Conservation (phyloP, 371 early-diverging fungal species). For the Rhizomucor miehei region DNA sequence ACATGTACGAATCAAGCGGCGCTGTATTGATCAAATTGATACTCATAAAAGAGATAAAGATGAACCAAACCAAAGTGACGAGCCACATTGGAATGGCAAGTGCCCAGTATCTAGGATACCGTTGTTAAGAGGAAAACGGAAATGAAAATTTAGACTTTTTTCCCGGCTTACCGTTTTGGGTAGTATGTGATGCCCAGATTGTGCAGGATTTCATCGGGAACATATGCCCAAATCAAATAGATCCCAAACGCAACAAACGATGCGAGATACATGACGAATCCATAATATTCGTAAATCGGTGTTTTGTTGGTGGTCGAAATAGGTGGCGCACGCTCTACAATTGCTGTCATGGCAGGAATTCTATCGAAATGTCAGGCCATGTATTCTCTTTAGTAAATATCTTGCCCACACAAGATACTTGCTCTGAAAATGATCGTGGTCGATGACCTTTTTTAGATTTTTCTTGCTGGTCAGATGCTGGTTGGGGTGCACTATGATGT, state of each 20-base stretch:
- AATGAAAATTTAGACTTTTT: background rate
- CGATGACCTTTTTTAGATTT: conserved; percentile 28
- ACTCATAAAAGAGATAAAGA: conserved; percentile 64
- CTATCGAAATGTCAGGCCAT: conserved; percentile 12
- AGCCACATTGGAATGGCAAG: conserved; percentile 74
- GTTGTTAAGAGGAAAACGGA: no score
- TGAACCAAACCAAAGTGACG: conserved; percentile 67
- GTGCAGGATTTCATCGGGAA: conserved; percentile 73
- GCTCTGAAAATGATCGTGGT: conserved; percentile 50
- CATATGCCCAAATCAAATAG: conserved; percentile 78
- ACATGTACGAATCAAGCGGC: conserved; percentile 59
- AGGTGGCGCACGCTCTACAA: conserved; percentile 45
- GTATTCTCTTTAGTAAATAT: background rate
- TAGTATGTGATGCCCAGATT: conserved; percentile 78
- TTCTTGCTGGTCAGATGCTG: background rate
- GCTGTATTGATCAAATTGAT: conserved; percentile 69
- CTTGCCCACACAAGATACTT: conserved; percentile 4
- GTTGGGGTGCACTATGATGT: background rate
- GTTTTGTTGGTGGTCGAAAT: conserved; percentile 59
- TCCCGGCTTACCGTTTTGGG: conserved; percentile 52
- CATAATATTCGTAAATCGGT: conserved; percentile 81
- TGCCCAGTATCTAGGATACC: conserved; percentile 77
- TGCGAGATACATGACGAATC: conserved; percentile 81
- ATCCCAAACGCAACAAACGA: conserved; percentile 73
- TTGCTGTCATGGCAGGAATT: conserved; percentile 24